Evolutionary conservation across 1,284 basidiomycete genomes (phyloP).

Genomic region (Exobasidium cylindrosporum): DNA sequence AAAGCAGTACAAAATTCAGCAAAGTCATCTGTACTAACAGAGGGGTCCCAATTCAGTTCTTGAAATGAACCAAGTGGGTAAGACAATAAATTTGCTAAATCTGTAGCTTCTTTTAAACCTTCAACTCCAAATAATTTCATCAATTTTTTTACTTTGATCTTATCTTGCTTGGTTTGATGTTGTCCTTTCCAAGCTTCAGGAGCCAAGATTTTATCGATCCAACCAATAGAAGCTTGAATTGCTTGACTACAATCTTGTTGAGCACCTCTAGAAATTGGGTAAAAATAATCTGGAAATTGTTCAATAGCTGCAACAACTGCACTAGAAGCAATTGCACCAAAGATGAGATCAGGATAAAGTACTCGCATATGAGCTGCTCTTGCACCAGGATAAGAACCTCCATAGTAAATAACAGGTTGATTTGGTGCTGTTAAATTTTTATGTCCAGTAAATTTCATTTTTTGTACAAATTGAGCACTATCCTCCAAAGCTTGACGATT

Average conservation of each 20-base stretch:
- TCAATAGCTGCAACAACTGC: constrained; percentile 51
- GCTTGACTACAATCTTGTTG: constrained; percentile 69
- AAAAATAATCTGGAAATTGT: constrained; percentile 67
- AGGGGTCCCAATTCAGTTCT: constrained; percentile 43
- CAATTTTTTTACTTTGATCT: constrained; percentile 22
- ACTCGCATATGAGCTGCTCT: constrained; percentile 87
- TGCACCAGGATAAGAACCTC: constrained; percentile 79
- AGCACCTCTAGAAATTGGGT: constrained; percentile 74
- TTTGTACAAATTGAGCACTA: constrained; percentile 82
- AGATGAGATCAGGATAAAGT: constrained; percentile 81
- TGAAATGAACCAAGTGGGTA: constrained; percentile 45
- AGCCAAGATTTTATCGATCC: constrained; percentile 41
- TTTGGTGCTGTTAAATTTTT: constrained; percentile 22
- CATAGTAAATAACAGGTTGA: constrained; percentile 91
- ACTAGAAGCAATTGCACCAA: constrained; percentile 79
- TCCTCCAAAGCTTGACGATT: constrained; percentile 88
- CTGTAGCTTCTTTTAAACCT: constrained; percentile 30
- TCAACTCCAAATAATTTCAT: constrained; percentile 33
- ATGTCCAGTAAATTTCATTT: constrained; percentile 64
- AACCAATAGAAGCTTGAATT: constrained; percentile 61
- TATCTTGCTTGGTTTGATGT: constrained; percentile 30
- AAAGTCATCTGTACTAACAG: constrained; percentile 28
- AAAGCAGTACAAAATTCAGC: constrained; percentile 27
- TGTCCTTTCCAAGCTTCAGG: constrained; percentile 38
- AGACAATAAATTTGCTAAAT: constrained; percentile 44